Evolutionary conservation across 371 early-diverging fungal genomes (phyloP).

Genomic region (Rhizopus delemar): DNA sequence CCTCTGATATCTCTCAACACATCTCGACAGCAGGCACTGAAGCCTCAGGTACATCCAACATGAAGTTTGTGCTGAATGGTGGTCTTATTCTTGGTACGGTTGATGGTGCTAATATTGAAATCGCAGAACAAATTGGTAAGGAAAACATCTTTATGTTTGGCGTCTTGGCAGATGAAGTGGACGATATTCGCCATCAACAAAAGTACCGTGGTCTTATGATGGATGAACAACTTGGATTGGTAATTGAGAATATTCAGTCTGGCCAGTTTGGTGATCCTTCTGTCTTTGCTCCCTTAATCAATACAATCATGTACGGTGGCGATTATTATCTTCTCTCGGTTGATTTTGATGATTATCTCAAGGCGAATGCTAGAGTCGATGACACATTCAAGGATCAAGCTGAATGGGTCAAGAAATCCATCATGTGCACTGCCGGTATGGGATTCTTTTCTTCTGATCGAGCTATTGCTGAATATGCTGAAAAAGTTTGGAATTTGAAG

Average conservation of each 20-base stretch:
- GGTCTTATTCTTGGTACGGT: slow-evolving; percentile 88
- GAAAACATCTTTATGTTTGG: slow-evolving; percentile 96
- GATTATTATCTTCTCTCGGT: slow-evolving; percentile 88
- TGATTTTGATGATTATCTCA: slow-evolving; percentile 84
- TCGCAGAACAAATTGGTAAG: slow-evolving; percentile 88
- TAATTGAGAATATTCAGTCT: slow-evolving; percentile 72
- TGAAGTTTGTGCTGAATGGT: slow-evolving; percentile 96
- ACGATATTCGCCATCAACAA: slow-evolving; percentile 85
- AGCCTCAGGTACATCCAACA: slow-evolving; percentile 96
- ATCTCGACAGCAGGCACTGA: slow-evolving; percentile 94
- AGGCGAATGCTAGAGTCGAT: slow-evolving; percentile 77
- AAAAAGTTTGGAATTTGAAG: slow-evolving; percentile 74
- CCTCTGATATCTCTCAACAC: slow-evolving; percentile 92
- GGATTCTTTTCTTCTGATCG: slow-evolving; percentile 88
- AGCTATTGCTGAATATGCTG: slow-evolving; percentile 84
- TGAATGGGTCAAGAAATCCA: slow-evolving; percentile 82
- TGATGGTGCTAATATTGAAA: slow-evolving; percentile 94
- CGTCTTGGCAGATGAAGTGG: slow-evolving; percentile 81
- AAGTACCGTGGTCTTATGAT: slow-evolving; percentile 74
- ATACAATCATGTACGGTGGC: slow-evolving; percentile 77
- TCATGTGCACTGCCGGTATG: slow-evolving; percentile 88
- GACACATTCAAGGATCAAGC: slow-evolving; percentile 71
- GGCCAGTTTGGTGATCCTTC: slow-evolving; percentile 77
- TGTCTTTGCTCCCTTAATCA: slow-evolving; percentile 74
- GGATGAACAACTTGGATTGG: slow-evolving; percentile 73